Conservation (phyloP, 345 rosid species). For the Camelina sativa region DNA sequence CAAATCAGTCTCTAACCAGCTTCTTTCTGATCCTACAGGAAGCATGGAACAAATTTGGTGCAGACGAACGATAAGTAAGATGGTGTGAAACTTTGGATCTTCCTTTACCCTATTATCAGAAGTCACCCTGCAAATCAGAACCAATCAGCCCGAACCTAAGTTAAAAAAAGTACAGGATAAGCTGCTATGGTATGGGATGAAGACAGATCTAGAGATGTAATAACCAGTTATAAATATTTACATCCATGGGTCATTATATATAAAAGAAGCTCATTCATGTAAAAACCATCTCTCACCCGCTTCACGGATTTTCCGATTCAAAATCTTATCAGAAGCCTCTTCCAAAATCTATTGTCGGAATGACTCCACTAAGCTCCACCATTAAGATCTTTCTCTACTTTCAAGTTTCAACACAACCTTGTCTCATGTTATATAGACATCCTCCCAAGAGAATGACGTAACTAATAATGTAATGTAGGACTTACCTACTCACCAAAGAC, state of each 20-base stretch:
- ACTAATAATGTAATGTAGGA: too few relatives aligned
- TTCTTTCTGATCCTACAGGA: slow-evolving; percentile 51
- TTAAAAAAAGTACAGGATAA: slow-evolving; percentile 11
- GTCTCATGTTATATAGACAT: not conserved
- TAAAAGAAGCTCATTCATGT: slow-evolving; percentile 18
- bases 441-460: not conserved
- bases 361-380: slow-evolving; percentile 4
- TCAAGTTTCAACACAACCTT: too few relatives aligned
- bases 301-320: slow-evolving; percentile 51
- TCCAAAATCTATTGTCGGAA: slow-evolving; percentile 58
- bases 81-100: slow-evolving; percentile 24
- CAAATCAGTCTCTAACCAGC: not conserved
- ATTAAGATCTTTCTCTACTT: slow-evolving; percentile 10
- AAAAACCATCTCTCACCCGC: slow-evolving; percentile 75
- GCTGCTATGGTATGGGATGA: slow-evolving; percentile 26
- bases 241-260: slow-evolving; percentile 31
- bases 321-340: slow-evolving; percentile 49
- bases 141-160: slow-evolving; percentile 18
- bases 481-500: not conserved
- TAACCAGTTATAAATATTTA: slow-evolving; percentile 25
- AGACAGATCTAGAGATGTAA: slow-evolving; percentile 44
- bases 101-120: slow-evolving; percentile 22
- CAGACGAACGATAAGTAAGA: slow-evolving; percentile 55
- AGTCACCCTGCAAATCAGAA: slow-evolving; percentile 11
- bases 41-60: slow-evolving; percentile 74